Conservation (phyloP, 140 eudicot genomes). For the Oenanthe javanica region DNA sequence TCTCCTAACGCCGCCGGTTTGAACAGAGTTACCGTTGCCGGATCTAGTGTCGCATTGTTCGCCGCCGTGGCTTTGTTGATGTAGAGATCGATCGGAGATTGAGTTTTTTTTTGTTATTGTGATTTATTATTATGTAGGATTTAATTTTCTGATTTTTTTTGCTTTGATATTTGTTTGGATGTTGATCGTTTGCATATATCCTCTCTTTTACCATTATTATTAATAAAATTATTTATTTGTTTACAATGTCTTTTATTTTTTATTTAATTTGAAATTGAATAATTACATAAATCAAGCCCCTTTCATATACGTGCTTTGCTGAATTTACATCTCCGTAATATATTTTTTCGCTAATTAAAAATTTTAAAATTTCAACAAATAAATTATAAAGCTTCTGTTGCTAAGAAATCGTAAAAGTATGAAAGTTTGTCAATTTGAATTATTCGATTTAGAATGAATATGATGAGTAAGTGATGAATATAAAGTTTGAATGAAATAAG, state of each 20-base stretch:
- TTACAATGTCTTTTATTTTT: not conserved
- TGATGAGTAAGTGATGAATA: no score
- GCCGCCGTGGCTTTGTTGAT: slow-evolving; percentile 17
- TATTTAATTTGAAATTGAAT: no score
- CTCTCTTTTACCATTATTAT: not conserved
- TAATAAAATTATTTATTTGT: not conserved
- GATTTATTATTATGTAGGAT: not conserved
- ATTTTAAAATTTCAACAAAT: no score
- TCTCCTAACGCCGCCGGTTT: slow-evolving; percentile 20
- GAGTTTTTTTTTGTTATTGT: not conserved
- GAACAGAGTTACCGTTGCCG: slow-evolving; percentile 30
- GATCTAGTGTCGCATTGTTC: slow-evolving; percentile 26
- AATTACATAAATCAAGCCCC: no score
- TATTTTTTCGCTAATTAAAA: no score
- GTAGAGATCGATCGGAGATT: not conserved
- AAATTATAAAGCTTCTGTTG: no score
- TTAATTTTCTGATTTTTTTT: slow-evolving; percentile 3
- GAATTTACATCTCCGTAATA: no score
- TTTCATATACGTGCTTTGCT: no score
- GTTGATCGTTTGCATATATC: slow-evolving; percentile 5
- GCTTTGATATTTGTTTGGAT: not conserved
- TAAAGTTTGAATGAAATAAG: no score
- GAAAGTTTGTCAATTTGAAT: no score
- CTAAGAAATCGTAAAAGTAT: no score
- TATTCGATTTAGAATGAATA: no score